Percentiles rank a stretch among this genome's conserved stretches.
phyloP scores from a whole-genome alignment of 208 protist species.

The Naegleria lovaniensis region DNA sequence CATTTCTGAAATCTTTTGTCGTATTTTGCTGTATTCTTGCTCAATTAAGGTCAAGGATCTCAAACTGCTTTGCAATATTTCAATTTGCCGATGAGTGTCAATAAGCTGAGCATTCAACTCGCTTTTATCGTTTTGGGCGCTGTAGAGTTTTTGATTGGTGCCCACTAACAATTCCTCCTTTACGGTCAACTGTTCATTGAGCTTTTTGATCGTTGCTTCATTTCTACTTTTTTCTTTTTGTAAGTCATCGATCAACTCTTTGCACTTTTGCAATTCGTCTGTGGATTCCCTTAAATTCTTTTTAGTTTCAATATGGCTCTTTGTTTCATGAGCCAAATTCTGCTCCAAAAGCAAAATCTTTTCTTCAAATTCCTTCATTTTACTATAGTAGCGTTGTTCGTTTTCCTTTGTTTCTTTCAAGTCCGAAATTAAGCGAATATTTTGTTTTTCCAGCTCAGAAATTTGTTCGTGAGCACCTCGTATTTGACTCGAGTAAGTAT shows the following conservation, averaged over 20 bases:
- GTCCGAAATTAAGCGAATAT: neutral
- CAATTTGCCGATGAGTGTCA: neutral
- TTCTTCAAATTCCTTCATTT: neutral
- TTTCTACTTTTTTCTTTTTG: neutral
- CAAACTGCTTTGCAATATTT: neutral
- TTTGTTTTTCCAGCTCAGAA: neutral
- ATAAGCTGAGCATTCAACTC: neutral
- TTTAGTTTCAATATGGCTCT: neutral
- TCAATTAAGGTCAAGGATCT: neutral
- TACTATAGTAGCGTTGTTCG: neutral
- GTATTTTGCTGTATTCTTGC: constrained; percentile 7
- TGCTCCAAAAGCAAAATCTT: neutral
- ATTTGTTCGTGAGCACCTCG: neutral
- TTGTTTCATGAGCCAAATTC: neutral
- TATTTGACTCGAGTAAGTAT: neutral
- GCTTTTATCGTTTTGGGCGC: neutral
- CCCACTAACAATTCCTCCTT: neutral
- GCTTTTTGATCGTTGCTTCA: neutral
- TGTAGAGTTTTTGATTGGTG: neutral
- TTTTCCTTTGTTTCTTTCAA: neutral
- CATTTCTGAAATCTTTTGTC: neutral
- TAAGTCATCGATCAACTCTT: neutral
- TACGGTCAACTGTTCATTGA: neutral
- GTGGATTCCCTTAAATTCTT: neutral
- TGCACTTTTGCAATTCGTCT: neutral